Base-by-base conservation (phyloP, 1,284 basidiomycete species). In the Puccinia brachypodii region DNA sequence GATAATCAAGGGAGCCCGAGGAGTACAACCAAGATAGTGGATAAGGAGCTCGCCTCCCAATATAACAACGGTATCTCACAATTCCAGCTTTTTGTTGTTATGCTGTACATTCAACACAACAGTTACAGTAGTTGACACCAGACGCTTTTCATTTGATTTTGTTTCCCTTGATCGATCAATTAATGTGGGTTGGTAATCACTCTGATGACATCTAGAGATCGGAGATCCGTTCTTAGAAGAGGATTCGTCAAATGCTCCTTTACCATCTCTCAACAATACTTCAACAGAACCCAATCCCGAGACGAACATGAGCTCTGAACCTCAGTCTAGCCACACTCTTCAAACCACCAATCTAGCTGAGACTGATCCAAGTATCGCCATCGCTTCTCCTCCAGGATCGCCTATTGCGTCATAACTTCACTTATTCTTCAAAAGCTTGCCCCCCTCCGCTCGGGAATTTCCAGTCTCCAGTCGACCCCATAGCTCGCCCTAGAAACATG, bases 41-140 rank as follows among this genome's bases (percentile, higher is more conserved):
- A 68, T 44, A 68, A 68, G n/a, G 64, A 68, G 38, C 38, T 68
- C n/a, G 64, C 64, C 1, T 44, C 40, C 8, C 64, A 42, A 42
- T 68, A 68, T 44, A 68, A n/a, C n/a, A n/a, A 68, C n/a, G 64
- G 64, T 68, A 38, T 44, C 38, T 38, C 38, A 19, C 22, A 68
- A 42, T 3, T 44, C n/a, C 13, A 42, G 64, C 38, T 42, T 28
- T 3, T 19, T 64, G 4, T 42, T 40, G 22, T 28, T 68, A 11
- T 16, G n/a, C 2, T 40, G 11, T 40, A 44, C 8, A 25, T 68
- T 16, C 40, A 68, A 33, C 28, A 33, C 16, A 3, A 44, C 25
- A 42, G 4, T 25, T 4, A 68, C 28, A 8, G 22, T 7, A 66
- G 62, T 40, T 40, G 62, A 2, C 36, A n/a, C 11, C 2, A n/a